A percentile compares a stretch with the other conserved stretches of the same genome.
Conservation (phyloP, 768 basidiomycete genomes). For the Naganishia kalamii region DNA sequence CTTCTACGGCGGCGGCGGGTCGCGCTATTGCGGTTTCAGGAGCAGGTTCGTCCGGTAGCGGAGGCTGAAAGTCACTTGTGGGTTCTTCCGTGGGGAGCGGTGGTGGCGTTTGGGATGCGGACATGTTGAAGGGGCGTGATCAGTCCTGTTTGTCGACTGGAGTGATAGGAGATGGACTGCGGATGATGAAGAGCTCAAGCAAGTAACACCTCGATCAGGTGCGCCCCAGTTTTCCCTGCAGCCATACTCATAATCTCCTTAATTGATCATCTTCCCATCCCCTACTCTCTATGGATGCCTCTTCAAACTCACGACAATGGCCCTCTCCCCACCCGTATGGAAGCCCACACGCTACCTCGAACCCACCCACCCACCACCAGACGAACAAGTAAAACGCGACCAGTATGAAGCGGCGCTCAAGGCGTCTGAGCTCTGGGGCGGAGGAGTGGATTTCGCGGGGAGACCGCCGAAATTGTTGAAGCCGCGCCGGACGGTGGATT, state of each 20-base stretch:
- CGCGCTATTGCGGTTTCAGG: not conserved
- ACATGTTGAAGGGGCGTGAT: no score
- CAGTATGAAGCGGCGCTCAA: slow-evolving; percentile 73
- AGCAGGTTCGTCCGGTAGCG: slow-evolving; percentile 9
- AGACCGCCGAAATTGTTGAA: slow-evolving; percentile 83
- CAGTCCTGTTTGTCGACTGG: no score
- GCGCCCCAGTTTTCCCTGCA: no score
- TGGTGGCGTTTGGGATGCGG: not conserved
- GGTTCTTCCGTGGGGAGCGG: not conserved
- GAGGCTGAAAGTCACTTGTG: not conserved
- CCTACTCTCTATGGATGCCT: no score
- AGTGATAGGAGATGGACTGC: no score
- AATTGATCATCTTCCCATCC: no score
- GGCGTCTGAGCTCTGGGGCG: slow-evolving; percentile 50
- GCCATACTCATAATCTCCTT: no score
- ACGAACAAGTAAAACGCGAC: slow-evolving; percentile 67
- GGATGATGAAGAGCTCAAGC: no score
- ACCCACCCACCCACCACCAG: slow-evolving; percentile 62
- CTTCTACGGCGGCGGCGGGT: not conserved
- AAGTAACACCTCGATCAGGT: no score
- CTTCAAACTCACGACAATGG: not conserved
- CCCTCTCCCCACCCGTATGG: slow-evolving; percentile 51
- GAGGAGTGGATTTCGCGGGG: slow-evolving; percentile 56
- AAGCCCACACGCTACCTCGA: slow-evolving; percentile 63
- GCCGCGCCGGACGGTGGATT: slow-evolving; percentile 90